Base-by-base conservation (phyloP, 2,329 filamentous ascomycete species). In the Malbranchea zuffiana region DNA sequence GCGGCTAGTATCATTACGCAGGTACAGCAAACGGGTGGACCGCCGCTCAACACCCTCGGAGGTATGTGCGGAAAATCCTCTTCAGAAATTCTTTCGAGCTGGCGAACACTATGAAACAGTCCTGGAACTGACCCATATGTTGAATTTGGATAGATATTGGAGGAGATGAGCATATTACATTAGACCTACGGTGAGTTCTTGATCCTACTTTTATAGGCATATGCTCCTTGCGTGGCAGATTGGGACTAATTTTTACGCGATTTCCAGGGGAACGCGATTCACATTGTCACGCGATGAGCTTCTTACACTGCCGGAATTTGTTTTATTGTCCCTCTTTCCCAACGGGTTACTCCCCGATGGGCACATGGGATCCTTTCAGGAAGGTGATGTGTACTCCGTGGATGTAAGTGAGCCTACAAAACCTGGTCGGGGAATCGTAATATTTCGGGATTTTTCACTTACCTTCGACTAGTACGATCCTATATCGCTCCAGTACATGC, bases 1-100 rank as follows among this genome's bases (percentile, higher is more conserved):
- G 83, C 87, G 52, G 81, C 87, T 68, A 96, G 90, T 75, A 94
- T 98, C 59, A 93, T 98, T 67, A 98, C 90, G 64, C 90, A 98
- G 68, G 90, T 98, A 52, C 87, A 93, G 59, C 90, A 98, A 65
- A 82, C 82, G 48, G 87, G 82, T 34, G 71, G 74, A 15, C 82
- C 86, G 52, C 82, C 87, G 24, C 77, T 95, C 50, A 93, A 90
- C 62, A 82, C 84, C 38, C 71, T 96, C 43, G 85, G 83, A 75
- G 83, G 83, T 86, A 66, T 55, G 71, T 46, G 13, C n/a, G 6
- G 3, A 19, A 30, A 16, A 16, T n/a, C 30, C 12, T 19, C 26
- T 5, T n/a, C 27, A 16, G 27, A 10, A 20, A 19, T 17, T n/a
- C 18, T 11, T 21, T 23, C 21, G 31, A 15, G 21, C n/a, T 18